Base-by-base conservation (phyloP, 805 yeast species). In the Schwanniomyces pseudopolymorphus region DNA sequence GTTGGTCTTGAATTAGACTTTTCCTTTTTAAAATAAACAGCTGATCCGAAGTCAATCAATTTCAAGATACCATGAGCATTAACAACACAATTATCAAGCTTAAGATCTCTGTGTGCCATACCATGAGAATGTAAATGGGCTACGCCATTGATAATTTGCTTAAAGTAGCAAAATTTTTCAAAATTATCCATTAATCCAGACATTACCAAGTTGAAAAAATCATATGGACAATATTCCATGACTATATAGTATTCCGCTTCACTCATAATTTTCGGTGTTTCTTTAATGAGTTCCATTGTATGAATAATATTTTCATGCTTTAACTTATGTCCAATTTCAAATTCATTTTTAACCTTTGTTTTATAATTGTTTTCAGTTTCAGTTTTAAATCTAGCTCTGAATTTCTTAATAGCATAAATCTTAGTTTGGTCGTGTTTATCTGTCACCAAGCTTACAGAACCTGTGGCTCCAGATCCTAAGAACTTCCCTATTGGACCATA, bases 401-500 rank as follows among this genome's bases (percentile, higher is more conserved):
- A 90, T 64, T 88, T 87, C 69, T 91, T 91, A 44, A 92, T 87
- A 0, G 98, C 98, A 66, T 80, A 89, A 4, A 88, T 63, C 49
- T 79, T 76, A 25, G 44, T 40, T 7, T 65, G 55, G 52, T 83
- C 84, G 0, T 78, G 63, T 25, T 79, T 74, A 43, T 86, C 78
- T 48, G 81, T 80, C 48, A 90, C 85, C 44, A 89, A 75, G 36
- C 86, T 79, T n/a, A 91, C 98, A 0, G 94, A 85, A 1, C 98
- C 97, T 20, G 96, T 91, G 1, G 97, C 97, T 11, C 98, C 98
- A 47, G 91, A 83, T 19, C 98, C 98, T 42, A 89, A 71, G 19
- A 85, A 72, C 51, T 78, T 78, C 10, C 95, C 95, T 20, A 81
- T 74, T 5, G 61, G 48, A 35, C 95, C 94, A 64, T 89, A 89